Conservation (phyloP, 2,329 filamentous ascomycete species). For the Fusarium phyllophilum region DNA sequence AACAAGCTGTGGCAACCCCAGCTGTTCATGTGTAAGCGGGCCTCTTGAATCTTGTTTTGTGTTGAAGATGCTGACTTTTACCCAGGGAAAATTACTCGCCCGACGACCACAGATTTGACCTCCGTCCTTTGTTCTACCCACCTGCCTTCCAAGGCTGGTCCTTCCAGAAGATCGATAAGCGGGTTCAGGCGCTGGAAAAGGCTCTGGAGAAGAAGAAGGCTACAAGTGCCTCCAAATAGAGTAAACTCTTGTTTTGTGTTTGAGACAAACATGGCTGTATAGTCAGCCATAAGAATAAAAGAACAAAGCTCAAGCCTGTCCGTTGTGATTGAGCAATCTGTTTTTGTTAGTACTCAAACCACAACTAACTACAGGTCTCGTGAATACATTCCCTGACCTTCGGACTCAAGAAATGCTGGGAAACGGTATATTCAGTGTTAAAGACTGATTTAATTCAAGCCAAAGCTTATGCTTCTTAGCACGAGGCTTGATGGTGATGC, state of each 20-base stretch:
- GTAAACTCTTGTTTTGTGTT: background rate
- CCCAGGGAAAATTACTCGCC: constrained; percentile 31
- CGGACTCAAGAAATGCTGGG: background rate
- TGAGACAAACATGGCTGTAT: no score
- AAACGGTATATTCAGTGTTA: background rate
- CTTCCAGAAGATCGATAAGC: constrained; percentile 54
- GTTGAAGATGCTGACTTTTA: background rate
- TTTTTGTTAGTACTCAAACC: background rate
- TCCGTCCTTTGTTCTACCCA: constrained; percentile 46
- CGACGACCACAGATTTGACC: constrained; percentile 45
- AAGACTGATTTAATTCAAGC: background rate
- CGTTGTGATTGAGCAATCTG: background rate
- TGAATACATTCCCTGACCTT: background rate
- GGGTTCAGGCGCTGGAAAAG: constrained; percentile 49
- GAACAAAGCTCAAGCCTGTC: background rate
- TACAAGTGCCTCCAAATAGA: background rate
- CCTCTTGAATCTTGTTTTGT: background rate
- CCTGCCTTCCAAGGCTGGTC: constrained; percentile 48
- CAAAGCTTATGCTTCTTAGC: background rate
- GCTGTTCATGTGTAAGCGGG: constrained; percentile 8
- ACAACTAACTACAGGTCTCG: background rate
- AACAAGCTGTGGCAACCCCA: constrained; percentile 24
- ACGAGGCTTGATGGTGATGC: background rate
- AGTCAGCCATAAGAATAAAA: background rate
- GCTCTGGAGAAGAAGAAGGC: constrained; percentile 21